A percentile compares a stretch with the other conserved stretches of the same genome.
These are phyloP conservation scores for Knoxia roxburghii DNA, from an alignment of 257 asterid species.

Conservation along the genomic window DNA sequence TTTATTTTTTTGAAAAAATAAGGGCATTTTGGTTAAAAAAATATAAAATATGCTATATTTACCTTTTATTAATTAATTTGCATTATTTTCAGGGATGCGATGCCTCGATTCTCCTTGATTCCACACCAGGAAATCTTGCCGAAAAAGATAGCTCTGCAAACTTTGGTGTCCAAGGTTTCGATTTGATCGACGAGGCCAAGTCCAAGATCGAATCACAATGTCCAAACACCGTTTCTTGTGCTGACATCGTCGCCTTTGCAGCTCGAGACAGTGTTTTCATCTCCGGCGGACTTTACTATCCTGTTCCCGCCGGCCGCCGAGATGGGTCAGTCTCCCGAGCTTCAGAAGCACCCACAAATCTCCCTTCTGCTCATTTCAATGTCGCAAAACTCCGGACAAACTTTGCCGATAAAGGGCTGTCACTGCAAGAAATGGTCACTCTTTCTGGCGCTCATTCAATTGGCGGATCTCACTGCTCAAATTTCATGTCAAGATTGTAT, in stretches of 20 bases:
- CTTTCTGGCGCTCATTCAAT: slow-evolving; percentile 22
- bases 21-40: too few species aligned
- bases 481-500: slow-evolving; percentile 13
- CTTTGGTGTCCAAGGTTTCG: slow-evolving; percentile 46
- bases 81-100: slow-evolving; percentile 16
- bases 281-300: slow-evolving; percentile 12
- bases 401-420: slow-evolving; percentile 17
- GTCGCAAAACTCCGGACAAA: slow-evolving; percentile 2
- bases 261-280: slow-evolving; percentile 50
- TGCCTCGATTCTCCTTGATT: slow-evolving; percentile 14
- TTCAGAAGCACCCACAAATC: slow-evolving; percentile 9
- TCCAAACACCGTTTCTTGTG: slow-evolving; percentile 54
- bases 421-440: slow-evolving; percentile 23
- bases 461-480: slow-evolving; percentile 20
- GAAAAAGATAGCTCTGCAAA: slow-evolving; percentile 18
- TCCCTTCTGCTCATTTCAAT: slow-evolving; percentile 10
- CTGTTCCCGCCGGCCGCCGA: slow-evolving; percentile 14
- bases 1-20: too few species aligned
- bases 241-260: slow-evolving; percentile 58
- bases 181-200: slow-evolving; percentile 45
- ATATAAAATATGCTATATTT: too few species aligned
- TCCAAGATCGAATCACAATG: slow-evolving; percentile 34
- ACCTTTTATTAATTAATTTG: background rate
- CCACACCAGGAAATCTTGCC: slow-evolving; percentile 5
- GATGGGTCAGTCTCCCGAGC: slow-evolving; percentile 16